Base-by-base conservation (phyloP, 257 asterid species). In the Solanum pennellii region DNA sequence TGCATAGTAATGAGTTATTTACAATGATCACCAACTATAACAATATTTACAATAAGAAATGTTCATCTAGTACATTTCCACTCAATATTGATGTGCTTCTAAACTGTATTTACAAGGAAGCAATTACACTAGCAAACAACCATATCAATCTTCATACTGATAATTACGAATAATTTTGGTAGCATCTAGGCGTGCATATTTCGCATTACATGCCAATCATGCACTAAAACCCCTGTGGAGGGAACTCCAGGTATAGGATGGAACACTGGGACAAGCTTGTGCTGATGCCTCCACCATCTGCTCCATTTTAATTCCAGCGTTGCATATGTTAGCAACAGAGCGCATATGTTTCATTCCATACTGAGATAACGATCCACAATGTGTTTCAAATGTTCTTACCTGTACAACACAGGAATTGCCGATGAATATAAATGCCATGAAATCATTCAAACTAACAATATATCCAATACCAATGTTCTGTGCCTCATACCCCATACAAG, bases 311-410 rank as follows among this genome's bases (percentile, higher is more conserved):
- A 94, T 92, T 44, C 99, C 98, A 6, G 93, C 93, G 25, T 97
- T 97, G 93, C 99, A 97, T 49, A 97, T 93, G 90, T 96, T 96
- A 56, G 98, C 99, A 41, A 97, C 71, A 2, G 98, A 91, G 15
- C 99, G 95, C 99, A 95, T 95, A 91, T 97, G 99, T 90, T 92
- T 97, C 99, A 95, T 96, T 82, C 99, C 99, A 47, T 97, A 97
- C 80, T 97, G 99, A 31, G 99, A 94, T 45, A 97, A 87, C 2
- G 98, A 94, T 41, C 99, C 99, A 42, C 99, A 97, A 21, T 88
- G 90, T 9, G 94, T 89, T 93, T 97, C 99, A 52, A 93, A 95
- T 77, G 96, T 92, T 68, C 95, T 89, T 49, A 95, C 98, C 97
- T 94, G 95, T 9, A 79, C 27, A 79, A 77, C 84, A 25, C 42